Percentiles rank a stretch among this genome's conserved stretches.
Conservation (phyloP, 2,329 filamentous ascomycete species). For the Calonectria fujianensis region DNA sequence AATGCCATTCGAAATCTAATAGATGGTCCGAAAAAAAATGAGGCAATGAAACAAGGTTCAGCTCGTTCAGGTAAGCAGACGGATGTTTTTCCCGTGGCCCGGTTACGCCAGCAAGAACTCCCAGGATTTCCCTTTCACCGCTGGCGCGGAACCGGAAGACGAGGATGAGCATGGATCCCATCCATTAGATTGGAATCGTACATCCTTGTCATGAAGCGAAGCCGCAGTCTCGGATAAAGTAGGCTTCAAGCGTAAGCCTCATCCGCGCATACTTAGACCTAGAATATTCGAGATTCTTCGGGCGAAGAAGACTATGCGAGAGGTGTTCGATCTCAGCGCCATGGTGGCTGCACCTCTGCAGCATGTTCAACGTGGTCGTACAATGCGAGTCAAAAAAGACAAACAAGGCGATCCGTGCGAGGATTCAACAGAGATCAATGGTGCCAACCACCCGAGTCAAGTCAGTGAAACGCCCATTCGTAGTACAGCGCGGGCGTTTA, state of each 20-base stretch:
- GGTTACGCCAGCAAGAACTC: slow-evolving; percentile 14
- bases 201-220: slow-evolving; percentile 27
- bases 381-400: slow-evolving; percentile 21
- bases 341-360: no score
- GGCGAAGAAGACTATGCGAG: not conserved
- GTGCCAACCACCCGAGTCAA: not conserved
- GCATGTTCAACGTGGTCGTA: not conserved
- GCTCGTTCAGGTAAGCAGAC: not conserved
- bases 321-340: not conserved
- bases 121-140: slow-evolving; percentile 31
- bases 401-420: slow-evolving; percentile 14
- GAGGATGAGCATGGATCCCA: slow-evolving; percentile 35
- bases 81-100: not conserved
- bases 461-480: not conserved
- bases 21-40: not conserved
- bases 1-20: not conserved
- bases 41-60: not conserved
- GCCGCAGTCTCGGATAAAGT: not conserved
- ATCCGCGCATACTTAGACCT: not conserved
- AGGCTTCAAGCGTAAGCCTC: not conserved
- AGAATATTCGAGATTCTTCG: not conserved
- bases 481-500: not conserved
- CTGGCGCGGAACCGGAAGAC: slow-evolving; percentile 34
- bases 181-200: slow-evolving; percentile 25
- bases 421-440: not conserved